Base-by-base conservation (phyloP, 495 filamentous ascomycete genomes). In the Friedmanniomyces simplex region DNA sequence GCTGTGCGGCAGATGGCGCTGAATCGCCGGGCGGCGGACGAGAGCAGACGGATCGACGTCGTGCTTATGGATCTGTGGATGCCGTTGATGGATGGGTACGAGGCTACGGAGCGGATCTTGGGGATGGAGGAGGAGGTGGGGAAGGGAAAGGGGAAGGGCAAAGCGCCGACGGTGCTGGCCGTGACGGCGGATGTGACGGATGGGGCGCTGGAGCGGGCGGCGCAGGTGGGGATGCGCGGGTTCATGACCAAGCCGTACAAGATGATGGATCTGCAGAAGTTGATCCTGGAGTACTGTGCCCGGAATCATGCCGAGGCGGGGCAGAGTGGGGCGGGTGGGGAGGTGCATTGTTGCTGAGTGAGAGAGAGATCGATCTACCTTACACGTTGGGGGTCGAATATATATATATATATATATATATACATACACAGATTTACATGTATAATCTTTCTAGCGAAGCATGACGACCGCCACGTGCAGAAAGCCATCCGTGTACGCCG, bases 401-500 rank as follows among this genome's bases (percentile, higher is more conserved):
- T 43, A 43, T 5, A n/a, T 20, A 20, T 43, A 16, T 43, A 16
- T 37, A 8, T 37, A 16, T 37, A 37, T 8, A 8, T 43, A 16
- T 5, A 43, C 14, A 21, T 49, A 21, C 46, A 49, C n/a, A n/a
- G n/a, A n/a, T n/a, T n/a, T n/a, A 24, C 4, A 21, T 49, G 6
- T 21, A 49, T 32, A 32, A n/a, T 10, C 28, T 32, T 32, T 34
- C 22, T 32, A 73, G 32, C 69, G 76, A 66, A 86, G 75, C 85
- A 95, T 87, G n/a, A 84, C 76, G 6, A 98, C 79, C 42, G 87
- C 86, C 13, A 97, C 67, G 73, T 91, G 88, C 20, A 95, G 68
- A 84, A 91, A 98, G 0, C 93, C 93, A 71, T 98, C 93, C 0
- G 87, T 82, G 71, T 97, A 97, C 0, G 89, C 81, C 16, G 86